Evolutionary conservation across 305 asterid genomes (phyloP), one percentile per base, ranked within the genome.

Genomic region (Nicotiana rustica): DNA sequence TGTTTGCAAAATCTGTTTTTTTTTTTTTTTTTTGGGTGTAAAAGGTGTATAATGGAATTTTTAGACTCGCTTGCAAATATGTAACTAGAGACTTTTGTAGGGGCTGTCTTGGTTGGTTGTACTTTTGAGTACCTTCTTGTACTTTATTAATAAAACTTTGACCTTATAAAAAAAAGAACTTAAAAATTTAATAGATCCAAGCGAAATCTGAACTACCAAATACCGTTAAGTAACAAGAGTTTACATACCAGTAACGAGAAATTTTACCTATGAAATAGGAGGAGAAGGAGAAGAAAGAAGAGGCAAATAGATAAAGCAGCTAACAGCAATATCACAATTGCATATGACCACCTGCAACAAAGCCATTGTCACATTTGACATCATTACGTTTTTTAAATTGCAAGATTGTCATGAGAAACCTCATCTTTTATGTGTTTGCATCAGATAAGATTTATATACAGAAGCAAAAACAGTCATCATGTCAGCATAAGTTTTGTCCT

Each of bases 261-360:
- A 49, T 7, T 21, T 47, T 85, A 89, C 98, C 96, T 90, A 80
- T 96, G 99, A 83, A 93, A 92, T 80, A 94, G 86, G 84, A 96
- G 92, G 81, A 96, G 96, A 71, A 96, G 90, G 67, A 93, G 89
- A 87, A 96, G 89, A 88, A 94, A 96, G 82, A 89, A 79, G n/a
- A 96, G 84, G 81, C 89, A 83, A 67, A 93, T 67, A 60, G 91
- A 89, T 88, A 94, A 86, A 81, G 89, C 85, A 82, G 87, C 91
- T 90, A 96, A 82, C 89, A 92, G 89, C 82, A 89, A 31, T 82
- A 94, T 87, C 86, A 93, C 87, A 83, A 93, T 90, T 79, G 91
- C 79, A 81, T 92, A 92, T 68, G 85, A 82, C 97, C 97, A 95
- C 98, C 99, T 94, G 97, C 86, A 90, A 77, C 79, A 87, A 73